Base-by-base conservation (phyloP, 805 yeast genomes). In the Candida sonorensis region DNA sequence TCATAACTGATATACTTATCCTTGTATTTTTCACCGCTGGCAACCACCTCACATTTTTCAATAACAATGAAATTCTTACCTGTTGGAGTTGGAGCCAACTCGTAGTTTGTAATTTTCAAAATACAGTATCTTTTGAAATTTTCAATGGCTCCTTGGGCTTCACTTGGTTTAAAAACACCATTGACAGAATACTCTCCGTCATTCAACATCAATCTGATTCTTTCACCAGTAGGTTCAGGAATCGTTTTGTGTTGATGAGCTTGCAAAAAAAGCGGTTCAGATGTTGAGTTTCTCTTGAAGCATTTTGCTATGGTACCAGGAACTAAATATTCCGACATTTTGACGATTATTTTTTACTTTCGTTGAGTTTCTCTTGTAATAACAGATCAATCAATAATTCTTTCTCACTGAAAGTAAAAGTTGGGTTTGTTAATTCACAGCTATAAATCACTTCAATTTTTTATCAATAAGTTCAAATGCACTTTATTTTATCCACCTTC, bases 141-240 rank as follows among this genome's bases (percentile, higher is more conserved):
- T 17, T 49, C 55, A 25, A 47, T 38, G 15, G 41, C 24, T 60
- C 62, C 31, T 28, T 48, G 54, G 12, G 38, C 44, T 10, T 40
- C 48, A 23, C 62, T 66, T 22, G 75, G 73, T 50, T 76, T 70
- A 40, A 72, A 58, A 18, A 75, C 66, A 5, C 73, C 75, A 43
- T 75, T 74, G 31, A 69, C 62, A 18, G 64, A 57, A 44, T 57
- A 69, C 17, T 55, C 51, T 19, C 80, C 79, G 51, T 75, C 81
- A 24, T 69, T 66, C 14, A 75, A 47, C 61, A 74, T 61, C 32
- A 67, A 39, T 44, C 73, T 60, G 10, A 63, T 47, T 44, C 72
- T 53, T 37, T 59, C 62, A 13, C 69, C 69, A 10, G 50, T 48
- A 10, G 59, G 64, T 34, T 64, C 67, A 12, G 59, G 55, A 17